phyloP scores from a whole-genome alignment of 345 rosid genomes.

The Psidium guajava region DNA sequence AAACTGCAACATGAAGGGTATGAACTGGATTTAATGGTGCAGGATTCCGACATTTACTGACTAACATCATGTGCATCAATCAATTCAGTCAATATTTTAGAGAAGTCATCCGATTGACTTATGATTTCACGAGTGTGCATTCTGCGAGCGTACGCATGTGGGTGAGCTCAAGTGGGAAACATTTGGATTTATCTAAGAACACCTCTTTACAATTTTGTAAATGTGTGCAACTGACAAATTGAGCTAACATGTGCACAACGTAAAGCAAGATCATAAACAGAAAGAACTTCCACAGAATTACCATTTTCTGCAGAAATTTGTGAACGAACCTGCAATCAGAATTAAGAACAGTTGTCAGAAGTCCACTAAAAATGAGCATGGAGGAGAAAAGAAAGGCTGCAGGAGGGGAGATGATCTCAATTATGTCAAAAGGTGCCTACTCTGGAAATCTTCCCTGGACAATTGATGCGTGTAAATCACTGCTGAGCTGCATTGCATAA shows the following conservation, averaged over 20 bases:
- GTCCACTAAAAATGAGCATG: not conserved
- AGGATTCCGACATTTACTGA: not conserved
- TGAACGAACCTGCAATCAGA: conserved; percentile 46
- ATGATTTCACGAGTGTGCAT: not conserved
- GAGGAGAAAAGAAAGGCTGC: not conserved
- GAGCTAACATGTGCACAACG: not conserved
- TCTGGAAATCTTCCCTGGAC: conserved; percentile 46
- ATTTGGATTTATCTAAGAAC: not conserved
- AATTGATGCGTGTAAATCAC: conserved; percentile 53
- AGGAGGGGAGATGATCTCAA: not conserved
- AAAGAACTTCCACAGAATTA: conserved; percentile 2
- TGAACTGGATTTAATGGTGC: not conserved
- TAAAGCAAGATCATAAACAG: not conserved
- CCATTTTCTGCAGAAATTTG: conserved; percentile 66
- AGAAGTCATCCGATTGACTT: not conserved
- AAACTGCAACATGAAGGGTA: conserved; percentile 28
- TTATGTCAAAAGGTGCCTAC: conserved; percentile 23
- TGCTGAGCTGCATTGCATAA: conserved; percentile 47
- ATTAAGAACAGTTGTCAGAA: not conserved
- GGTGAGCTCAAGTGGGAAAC: not conserved
- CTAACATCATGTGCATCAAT: not conserved
- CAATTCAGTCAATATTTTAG: not conserved
- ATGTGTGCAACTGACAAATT: not conserved
- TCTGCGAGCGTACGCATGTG: not conserved
- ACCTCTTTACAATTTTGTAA: not conserved